Percentiles rank a stretch among this genome's conserved stretches.
Evolutionary conservation across 139 green algal genomes (phyloP).

Genomic region (Astrephomene gubernaculifera): DNA sequence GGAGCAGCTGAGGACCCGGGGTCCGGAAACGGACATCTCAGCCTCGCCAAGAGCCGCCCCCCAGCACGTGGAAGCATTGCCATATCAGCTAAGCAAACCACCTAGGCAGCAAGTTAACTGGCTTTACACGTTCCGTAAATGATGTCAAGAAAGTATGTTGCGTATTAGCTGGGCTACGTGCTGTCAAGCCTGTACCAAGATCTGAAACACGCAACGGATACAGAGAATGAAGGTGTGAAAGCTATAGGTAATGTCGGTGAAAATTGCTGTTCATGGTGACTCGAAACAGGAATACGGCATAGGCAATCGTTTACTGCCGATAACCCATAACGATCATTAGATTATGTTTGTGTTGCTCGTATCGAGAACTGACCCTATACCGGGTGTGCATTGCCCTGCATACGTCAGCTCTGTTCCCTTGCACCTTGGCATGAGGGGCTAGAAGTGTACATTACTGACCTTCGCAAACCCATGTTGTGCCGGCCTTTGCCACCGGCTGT

Average conservation of each 20-base stretch:
- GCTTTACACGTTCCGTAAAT: too few relatives aligned
- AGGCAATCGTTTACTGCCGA: too few relatives aligned
- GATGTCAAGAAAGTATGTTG: not conserved
- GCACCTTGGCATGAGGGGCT: not conserved
- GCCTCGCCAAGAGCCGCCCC: not conserved
- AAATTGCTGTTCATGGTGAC: too few relatives aligned
- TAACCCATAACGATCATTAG: too few relatives aligned
- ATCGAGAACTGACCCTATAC: not conserved
- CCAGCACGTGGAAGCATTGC: not conserved
- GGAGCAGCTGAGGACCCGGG: not conserved
- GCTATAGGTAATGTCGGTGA: too few relatives aligned
- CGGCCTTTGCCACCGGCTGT: not conserved
- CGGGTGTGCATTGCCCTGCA: not conserved
- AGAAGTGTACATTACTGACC: not conserved
- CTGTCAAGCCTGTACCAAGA: too few relatives aligned
- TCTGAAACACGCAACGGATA: too few relatives aligned
- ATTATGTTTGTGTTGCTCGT: not conserved
- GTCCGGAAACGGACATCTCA: not conserved
- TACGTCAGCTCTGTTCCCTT: not conserved
- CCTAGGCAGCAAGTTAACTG: too few relatives aligned
- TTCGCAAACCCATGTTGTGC: not conserved
- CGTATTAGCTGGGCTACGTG: too few relatives aligned
- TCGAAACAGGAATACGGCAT: too few relatives aligned
- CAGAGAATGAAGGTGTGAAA: too few relatives aligned
- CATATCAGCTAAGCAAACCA: slow-evolving; percentile 5